Evolutionary conservation across 257 asterid genomes (phyloP), one percentile per base, ranked within the genome.

Genomic region (Solanum virginianum): DNA sequence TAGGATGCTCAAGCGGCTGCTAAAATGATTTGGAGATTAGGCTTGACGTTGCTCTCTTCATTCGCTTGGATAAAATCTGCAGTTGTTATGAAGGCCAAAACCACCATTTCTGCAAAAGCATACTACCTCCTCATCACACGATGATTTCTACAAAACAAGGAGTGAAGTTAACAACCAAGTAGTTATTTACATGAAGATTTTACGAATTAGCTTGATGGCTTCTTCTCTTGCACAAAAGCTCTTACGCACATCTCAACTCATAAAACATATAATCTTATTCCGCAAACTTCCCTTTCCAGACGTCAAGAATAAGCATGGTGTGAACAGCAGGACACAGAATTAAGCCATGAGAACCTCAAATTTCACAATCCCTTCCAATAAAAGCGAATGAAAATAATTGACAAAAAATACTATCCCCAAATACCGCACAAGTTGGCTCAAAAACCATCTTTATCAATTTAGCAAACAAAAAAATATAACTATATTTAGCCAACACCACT

Each of bases 1-100:
- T 24, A 92, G 98, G 87, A 93, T 97, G 98, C 96, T 97, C 69
- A 97, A 92, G 90, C 90, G 99, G 43, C 85, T 97, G 89, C 97
- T 97, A 29, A 55, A 97, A 94, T 89, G 97, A 92, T 85, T 90
- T 97, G 89, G 99, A 97, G 89, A 94, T 93, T 89, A 89, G 88
- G 83, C 91, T 85, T 86, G 80, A 43, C 77, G 7, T 85, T 36
- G 68, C 84, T 87, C 16, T 82, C 87, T 80, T 85, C 81, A 10
- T 66, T 66, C 47, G 86, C 20, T 41, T 57, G 53, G 82, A 63
- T 77, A 77, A 77, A 77, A 77, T 51, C 82, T 77, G 63, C 63
- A 51, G 65, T 63, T 77, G 17, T 53, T 89, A 43, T 89, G 94
- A n/a, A 90, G 90, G 65, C 89, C 80, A 14, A 87, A 29, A 49